Evolutionary conservation across 2,329 filamentous ascomycete genomes (phyloP).

Genomic region (Tolypocladium inflatum): DNA sequence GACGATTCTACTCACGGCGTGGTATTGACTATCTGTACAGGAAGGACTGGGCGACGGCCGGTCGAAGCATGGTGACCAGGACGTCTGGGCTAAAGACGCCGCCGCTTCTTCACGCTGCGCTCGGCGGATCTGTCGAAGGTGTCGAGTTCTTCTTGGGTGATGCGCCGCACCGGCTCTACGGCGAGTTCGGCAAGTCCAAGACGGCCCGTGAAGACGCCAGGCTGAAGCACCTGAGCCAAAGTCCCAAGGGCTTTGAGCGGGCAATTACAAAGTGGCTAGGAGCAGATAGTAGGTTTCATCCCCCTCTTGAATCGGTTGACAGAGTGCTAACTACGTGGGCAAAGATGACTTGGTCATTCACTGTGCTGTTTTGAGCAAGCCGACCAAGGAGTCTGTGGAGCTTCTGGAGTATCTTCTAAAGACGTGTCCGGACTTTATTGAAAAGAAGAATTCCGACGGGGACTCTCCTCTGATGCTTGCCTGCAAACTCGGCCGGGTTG

Average conservation of each 20-base stretch:
- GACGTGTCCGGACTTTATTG: constrained; percentile 49
- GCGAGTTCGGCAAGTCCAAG: constrained; percentile 54
- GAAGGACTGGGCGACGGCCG: constrained; percentile 62
- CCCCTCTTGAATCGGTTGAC: not conserved
- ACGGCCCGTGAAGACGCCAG: constrained; percentile 50
- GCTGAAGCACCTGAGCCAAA: constrained; percentile 50
- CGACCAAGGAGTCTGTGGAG: constrained; percentile 30
- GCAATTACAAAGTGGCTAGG: constrained; percentile 54
- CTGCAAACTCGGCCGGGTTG: constrained; percentile 42
- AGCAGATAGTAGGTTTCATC: constrained; percentile 41
- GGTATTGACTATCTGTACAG: constrained; percentile 16
- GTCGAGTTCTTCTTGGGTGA: constrained; percentile 74
- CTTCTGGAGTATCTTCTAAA: constrained; percentile 59
- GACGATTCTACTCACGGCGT: not conserved
- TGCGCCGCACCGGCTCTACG: constrained; percentile 56
- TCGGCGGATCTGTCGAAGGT: constrained; percentile 48
- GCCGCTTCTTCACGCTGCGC: constrained; percentile 52
- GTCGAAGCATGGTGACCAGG: constrained; percentile 33
- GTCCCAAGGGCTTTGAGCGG: constrained; percentile 52
- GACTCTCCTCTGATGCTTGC: constrained; percentile 63
- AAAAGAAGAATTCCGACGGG: constrained; percentile 48
- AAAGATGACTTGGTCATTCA: constrained; percentile 56
- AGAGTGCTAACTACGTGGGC: constrained; percentile 10
- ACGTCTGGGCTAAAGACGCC: constrained; percentile 35
- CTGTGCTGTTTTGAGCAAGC: constrained; percentile 45